Evolutionary conservation across 768 basidiomycete species (phyloP), one percentile per base, ranked within the genome.

Genomic region (Scleroderma citrinum): DNA sequence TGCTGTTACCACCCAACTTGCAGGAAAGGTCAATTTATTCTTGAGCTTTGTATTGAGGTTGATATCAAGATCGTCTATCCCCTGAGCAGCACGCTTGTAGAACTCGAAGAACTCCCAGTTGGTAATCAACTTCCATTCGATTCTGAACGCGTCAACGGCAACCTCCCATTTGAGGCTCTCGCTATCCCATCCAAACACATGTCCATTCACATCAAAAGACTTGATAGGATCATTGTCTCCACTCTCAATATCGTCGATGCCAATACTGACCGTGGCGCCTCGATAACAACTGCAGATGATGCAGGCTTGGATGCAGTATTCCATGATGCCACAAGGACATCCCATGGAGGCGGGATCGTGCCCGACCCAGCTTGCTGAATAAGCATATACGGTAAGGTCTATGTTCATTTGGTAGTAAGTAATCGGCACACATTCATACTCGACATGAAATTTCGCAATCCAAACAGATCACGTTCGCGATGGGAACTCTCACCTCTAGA

Each of bases 111-210:
- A 96, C 59, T 99, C 82, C 11, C 82, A 83, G 54, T 98, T 99
- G 48, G 85, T 91, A 31, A 99, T 73, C 1, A 93, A 92, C 53
- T 91, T 72, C 77, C 88, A 86, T 36, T 86, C 85, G 36, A 97
- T 85, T 57, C 73, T 76, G 73, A 97, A 93, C 53, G 76, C 51
- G 35, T 68, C 71, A 26, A 96, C 82, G 0, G 75, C 55, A n/a
- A 84, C 78, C 13, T 59, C 61, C 20, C 83, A 71, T 54, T 72
- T 70, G 2, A 92, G 91, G 56, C 83, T 75, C 69, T 99, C 96
- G 57, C 91, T 93, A 63, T 99, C 96, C 96, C 95, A 93, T 0
- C 93, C 92, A 65, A 89, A 92, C 48, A 84, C 80, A 59, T 94
- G 85, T 7, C 67, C 68, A 14, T 67, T 62, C 38, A 77, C 63